Evolutionary conservation across 345 rosid species (phyloP).

Genomic region (Streptanthus diversifolius): DNA sequence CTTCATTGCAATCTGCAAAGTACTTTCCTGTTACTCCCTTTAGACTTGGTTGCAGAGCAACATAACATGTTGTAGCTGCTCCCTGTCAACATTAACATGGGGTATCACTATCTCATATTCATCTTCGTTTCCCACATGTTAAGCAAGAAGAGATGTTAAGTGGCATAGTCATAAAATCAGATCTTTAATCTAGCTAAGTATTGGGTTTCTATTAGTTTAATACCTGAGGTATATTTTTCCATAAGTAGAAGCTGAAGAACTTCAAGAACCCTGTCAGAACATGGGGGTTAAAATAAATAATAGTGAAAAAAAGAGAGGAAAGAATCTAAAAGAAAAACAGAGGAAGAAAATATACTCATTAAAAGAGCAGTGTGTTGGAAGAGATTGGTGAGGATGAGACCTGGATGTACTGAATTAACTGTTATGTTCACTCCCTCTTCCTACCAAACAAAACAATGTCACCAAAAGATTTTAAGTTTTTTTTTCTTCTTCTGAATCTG

Average conservation of each 20-base stretch:
- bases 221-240: constrained; percentile 95
- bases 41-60: constrained; percentile 65
- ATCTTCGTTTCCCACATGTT: neutral
- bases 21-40: constrained; percentile 71
- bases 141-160: no score
- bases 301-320: neutral
- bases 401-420: constrained; percentile 89
- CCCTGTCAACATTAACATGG: constrained; percentile 45
- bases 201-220: neutral
- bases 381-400: constrained; percentile 85
- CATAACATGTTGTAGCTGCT: constrained; percentile 93
- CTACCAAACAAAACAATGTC: constrained; percentile 38
- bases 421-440: constrained; percentile 77
- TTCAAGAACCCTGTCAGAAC: constrained; percentile 51
- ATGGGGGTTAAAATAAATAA: neutral
- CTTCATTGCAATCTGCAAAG: constrained; percentile 73
- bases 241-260: constrained; percentile 52
- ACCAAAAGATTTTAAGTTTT: neutral
- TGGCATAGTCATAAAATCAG: neutral
- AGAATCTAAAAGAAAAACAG: neutral
- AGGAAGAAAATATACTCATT: constrained; percentile 54
- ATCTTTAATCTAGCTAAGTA: neutral
- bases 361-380: constrained; percentile 52
- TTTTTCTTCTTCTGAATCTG: constrained; percentile 14
- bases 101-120: neutral